Evolutionary conservation across 495 filamentous ascomycete genomes (phyloP).

Genomic region (Penicillium ochrochloron): DNA sequence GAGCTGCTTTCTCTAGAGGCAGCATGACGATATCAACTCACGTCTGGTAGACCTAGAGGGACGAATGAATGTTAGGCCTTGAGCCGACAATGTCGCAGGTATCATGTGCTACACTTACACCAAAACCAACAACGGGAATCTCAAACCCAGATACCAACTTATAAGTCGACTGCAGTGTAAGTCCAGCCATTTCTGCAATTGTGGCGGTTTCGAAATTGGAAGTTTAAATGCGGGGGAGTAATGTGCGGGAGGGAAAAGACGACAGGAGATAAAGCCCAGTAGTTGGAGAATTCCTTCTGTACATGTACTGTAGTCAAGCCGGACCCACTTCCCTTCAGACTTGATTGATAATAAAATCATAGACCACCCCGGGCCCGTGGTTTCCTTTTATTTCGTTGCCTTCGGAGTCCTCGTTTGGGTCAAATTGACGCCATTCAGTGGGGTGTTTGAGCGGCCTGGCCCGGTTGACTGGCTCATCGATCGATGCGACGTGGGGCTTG

Average conservation of each 20-base stretch:
- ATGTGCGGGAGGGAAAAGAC: not conserved
- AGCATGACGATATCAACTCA: slow-evolving; percentile 32
- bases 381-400: slow-evolving; percentile 12
- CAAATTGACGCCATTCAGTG: slow-evolving; percentile 24
- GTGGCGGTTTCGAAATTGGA: not conserved
- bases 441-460: slow-evolving; percentile 9
- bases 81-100: too few species aligned
- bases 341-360: slow-evolving; percentile 20
- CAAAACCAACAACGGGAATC: slow-evolving; percentile 76
- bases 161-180: slow-evolving; percentile 66
- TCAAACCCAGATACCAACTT: slow-evolving; percentile 77
- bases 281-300: not conserved
- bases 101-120: slow-evolving; percentile 52
- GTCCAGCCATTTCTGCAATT: slow-evolving; percentile 54
- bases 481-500: slow-evolving; percentile 17
- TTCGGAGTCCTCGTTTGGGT: slow-evolving; percentile 11
- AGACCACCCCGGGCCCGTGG: slow-evolving; percentile 24
- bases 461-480: slow-evolving; percentile 22
- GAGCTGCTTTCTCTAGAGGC: not conserved
- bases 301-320: not conserved
- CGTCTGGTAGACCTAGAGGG: slow-evolving; percentile 73
- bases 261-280: not conserved
- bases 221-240: not conserved
- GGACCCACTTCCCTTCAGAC: slow-evolving; percentile 1
- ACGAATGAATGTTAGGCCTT: slow-evolving; percentile 13